Conservation (phyloP, 2,329 filamentous ascomycete genomes). For the Chaetomiaceae sp. region DNA sequence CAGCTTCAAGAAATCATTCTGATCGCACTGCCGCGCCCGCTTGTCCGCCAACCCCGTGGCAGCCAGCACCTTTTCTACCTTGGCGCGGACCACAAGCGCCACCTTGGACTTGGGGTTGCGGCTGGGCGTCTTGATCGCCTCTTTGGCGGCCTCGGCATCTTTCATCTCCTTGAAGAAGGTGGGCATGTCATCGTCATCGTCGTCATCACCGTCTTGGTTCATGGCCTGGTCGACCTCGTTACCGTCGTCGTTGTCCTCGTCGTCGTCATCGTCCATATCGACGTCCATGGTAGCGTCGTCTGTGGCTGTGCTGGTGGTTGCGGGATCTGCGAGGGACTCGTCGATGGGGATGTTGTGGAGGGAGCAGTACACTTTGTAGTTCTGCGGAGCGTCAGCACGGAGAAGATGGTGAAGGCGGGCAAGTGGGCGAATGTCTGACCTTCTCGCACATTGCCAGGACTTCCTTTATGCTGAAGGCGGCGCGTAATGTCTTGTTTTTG, state of each 20-base stretch:
- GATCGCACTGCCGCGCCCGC: constrained; percentile 78
- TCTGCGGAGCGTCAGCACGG: constrained; percentile 36
- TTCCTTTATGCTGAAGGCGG: constrained; percentile 73
- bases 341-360: constrained; percentile 76
- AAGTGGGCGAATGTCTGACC: constrained; percentile 2
- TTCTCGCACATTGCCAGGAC: constrained; percentile 74
- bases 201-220: constrained; percentile 53
- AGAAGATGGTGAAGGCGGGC: neutral
- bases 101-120: constrained; percentile 74
- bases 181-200: constrained; percentile 66
- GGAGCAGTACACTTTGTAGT: constrained; percentile 86
- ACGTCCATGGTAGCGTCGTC: constrained; percentile 27
- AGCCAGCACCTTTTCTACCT: constrained; percentile 79
- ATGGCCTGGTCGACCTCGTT: constrained; percentile 47
- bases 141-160: constrained; percentile 29
- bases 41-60: constrained; percentile 75
- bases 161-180: constrained; percentile 72
- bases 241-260: constrained; percentile 32
- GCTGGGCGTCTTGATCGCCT: constrained; percentile 54
- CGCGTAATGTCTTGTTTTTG: constrained; percentile 85
- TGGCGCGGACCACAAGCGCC: constrained; percentile 73
- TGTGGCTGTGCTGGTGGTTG: constrained; percentile 34
- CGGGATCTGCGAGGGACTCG: constrained; percentile 46
- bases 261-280: constrained; percentile 36
- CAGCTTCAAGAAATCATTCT: constrained; percentile 83